A percentile compares a stretch with the other conserved stretches of the same genome.
Evolutionary conservation across 352 stramenopile species (phyloP).

Genomic region (Phytophthora parvispora): DNA sequence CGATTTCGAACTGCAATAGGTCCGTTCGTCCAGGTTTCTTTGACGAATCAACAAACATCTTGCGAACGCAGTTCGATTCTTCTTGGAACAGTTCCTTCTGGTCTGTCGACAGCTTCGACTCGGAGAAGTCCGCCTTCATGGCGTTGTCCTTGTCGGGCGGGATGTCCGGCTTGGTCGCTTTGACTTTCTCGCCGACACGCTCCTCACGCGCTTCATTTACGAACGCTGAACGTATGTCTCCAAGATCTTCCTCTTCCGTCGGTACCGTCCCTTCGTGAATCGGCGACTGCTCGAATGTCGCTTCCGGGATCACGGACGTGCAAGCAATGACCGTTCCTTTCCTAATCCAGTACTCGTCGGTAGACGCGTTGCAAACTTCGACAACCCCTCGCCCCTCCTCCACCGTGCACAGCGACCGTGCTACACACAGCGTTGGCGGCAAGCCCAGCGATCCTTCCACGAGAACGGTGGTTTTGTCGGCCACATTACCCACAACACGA

Average conservation of each 20-base stretch:
- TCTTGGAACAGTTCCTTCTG: background rate
- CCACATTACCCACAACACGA: background rate
- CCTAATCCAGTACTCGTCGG: constrained; percentile 1
- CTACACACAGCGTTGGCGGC: background rate
- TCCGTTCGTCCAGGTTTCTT: constrained; percentile 10
- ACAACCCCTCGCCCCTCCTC: background rate
- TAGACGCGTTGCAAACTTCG: constrained; percentile 4
- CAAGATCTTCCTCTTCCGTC: background rate
- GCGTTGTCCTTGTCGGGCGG: background rate
- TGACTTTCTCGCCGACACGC: background rate
- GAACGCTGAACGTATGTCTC: background rate
- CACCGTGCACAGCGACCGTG: constrained; percentile 1
- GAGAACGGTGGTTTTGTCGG: background rate
- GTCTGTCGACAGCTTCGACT: background rate
- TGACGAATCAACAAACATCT: background rate
- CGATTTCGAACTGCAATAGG: constrained; percentile 11
- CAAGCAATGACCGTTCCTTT: background rate
- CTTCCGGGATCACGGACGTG: background rate
- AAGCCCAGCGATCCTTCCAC: background rate
- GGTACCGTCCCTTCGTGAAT: background rate
- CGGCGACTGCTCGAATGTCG: background rate
- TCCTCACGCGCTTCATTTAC: background rate
- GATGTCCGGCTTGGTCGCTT: background rate
- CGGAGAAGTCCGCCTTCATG: background rate
- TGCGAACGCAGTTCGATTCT: background rate